Conservation (phyloP, 2,329 filamentous ascomycete species). For the Tolypocladium sp. region DNA sequence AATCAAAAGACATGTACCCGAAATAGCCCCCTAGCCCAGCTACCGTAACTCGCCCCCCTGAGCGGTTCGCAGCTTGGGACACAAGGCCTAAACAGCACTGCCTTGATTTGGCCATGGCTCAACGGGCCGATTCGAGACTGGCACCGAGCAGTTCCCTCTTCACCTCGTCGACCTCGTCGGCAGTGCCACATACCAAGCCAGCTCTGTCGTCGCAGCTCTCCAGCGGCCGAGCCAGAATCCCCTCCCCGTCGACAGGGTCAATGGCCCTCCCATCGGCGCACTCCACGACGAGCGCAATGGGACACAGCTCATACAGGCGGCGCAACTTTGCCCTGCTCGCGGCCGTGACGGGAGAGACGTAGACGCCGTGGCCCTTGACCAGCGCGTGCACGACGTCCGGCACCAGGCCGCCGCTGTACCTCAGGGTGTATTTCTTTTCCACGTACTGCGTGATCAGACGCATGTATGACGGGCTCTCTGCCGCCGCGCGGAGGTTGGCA, state of each 20-base stretch:
- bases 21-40: neutral
- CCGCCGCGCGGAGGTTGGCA: conserved; percentile 49
- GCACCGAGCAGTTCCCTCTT: conserved; percentile 2
- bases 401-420: conserved; percentile 52
- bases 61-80: neutral
- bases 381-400: conserved; percentile 52
- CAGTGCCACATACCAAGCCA: conserved; percentile 40
- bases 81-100: neutral
- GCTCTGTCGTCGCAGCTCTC: conserved; percentile 37
- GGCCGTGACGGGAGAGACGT: conserved; percentile 46
- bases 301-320: conserved; percentile 48
- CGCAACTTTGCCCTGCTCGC: conserved; percentile 47
- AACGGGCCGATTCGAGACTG: neutral
- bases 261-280: conserved; percentile 49
- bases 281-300: conserved; percentile 51
- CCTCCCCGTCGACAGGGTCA: conserved; percentile 32
- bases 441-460: conserved; percentile 40
- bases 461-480: conserved; percentile 40
- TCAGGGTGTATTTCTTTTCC: conserved; percentile 44
- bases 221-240: conserved; percentile 30
- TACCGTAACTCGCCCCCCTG: neutral
- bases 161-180: conserved; percentile 35
- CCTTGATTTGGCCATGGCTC: neutral
- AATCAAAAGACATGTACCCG: neutral
- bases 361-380: conserved; percentile 53